A percentile compares a stretch with the other conserved stretches of the same genome.
These are phyloP conservation scores for Rehmannia glutinosa DNA, from an alignment of 257 asterid genomes.

Conservation along the genomic window DNA sequence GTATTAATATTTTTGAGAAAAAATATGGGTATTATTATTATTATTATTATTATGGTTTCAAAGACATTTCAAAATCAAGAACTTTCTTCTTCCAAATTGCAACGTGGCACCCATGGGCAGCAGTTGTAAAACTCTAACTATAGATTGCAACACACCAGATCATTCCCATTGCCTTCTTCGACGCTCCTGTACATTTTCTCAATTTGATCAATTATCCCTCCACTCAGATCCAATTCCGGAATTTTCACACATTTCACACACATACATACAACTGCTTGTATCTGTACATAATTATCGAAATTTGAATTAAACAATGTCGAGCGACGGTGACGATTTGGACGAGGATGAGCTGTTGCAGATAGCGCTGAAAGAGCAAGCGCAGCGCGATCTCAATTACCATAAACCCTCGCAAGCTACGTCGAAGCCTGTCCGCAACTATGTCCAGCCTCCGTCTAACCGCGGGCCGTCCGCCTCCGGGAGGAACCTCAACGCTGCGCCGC, in stretches of 20 bases:
- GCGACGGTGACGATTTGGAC: constrained; percentile 73
- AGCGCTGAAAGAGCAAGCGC: constrained; percentile 86
- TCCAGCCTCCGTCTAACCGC: constrained; percentile 64
- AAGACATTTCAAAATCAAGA: neutral
- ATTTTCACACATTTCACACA: constrained; percentile 9
- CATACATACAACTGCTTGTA: neutral
- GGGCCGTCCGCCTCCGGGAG: constrained; percentile 22
- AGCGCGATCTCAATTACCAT: constrained; percentile 64
- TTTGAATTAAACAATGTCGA: constrained; percentile 49
- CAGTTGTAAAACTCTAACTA: neutral
- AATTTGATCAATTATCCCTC: constrained; percentile 17
- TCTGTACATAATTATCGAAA: constrained; percentile 2
- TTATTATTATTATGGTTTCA: neutral
- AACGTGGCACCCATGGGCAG: constrained; percentile 2
- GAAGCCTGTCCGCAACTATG: constrained; percentile 75
- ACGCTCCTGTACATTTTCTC: constrained; percentile 1
- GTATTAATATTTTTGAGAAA: no score
- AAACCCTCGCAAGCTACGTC: constrained; percentile 46
- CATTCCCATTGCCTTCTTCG: constrained; percentile 19
- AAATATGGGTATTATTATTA: no score
- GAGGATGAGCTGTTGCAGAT: constrained; percentile 95
- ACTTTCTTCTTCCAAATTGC: neutral
- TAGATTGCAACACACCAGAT: constrained; percentile 22
- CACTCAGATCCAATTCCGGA: constrained; percentile 29
- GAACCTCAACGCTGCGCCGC: constrained; percentile 24